Conservation (phyloP, 352 stramenopile species). For the Globisporangium cylindrosporum region DNA sequence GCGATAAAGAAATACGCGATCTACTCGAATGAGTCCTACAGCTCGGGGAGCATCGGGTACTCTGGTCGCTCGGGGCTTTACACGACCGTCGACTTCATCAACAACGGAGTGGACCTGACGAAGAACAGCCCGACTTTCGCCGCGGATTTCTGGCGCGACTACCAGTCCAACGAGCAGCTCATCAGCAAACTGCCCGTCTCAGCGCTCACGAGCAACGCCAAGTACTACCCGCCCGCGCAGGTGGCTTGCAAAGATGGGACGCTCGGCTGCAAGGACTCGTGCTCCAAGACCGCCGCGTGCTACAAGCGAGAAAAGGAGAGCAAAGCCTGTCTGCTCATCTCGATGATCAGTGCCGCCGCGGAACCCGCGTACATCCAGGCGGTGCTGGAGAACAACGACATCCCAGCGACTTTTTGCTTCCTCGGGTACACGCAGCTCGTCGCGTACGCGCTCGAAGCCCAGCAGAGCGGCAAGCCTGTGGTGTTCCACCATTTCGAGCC, state of each 20-base stretch:
- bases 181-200: constrained; percentile 22
- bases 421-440: constrained; percentile 21
- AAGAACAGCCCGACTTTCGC: constrained; percentile 21
- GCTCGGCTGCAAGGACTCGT: constrained; percentile 41
- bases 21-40: constrained; percentile 37
- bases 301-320: constrained; percentile 23
- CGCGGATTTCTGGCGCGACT: constrained; percentile 57
- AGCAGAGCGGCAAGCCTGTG: constrained; percentile 27
- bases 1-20: background rate
- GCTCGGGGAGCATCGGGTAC: constrained; percentile 38
- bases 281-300: constrained; percentile 42
- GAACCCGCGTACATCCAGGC: constrained; percentile 44
- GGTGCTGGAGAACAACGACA: constrained; percentile 36
- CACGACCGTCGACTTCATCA: too few relatives aligned
- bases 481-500: constrained; percentile 55
- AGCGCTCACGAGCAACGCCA: constrained; percentile 20
- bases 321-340: constrained; percentile 39
- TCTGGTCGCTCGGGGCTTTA: constrained; percentile 9
- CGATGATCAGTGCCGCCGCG: constrained; percentile 33
- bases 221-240: constrained; percentile 27
- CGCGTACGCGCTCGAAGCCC: constrained; percentile 26
- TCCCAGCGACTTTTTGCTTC: constrained; percentile 43
- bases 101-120: background rate
- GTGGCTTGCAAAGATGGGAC: constrained; percentile 22
- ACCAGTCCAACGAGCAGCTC: constrained; percentile 6